Conservation (phyloP, 805 yeast genomes). For the Barnettozyma siamensis region DNA sequence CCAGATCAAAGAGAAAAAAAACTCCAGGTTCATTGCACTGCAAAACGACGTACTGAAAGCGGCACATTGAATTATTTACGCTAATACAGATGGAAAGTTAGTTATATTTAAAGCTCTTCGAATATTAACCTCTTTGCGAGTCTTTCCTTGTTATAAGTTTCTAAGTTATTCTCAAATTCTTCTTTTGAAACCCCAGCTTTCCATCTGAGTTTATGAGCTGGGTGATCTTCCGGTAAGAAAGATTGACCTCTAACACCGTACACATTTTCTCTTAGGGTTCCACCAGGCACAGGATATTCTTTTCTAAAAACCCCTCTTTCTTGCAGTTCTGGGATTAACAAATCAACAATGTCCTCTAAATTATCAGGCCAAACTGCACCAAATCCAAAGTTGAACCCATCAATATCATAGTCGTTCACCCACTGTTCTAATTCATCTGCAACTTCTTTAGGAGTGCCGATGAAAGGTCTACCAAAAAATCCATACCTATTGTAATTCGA, state of each 20-base stretch:
- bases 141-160: too few species aligned
- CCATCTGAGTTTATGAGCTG: constrained; percentile 17
- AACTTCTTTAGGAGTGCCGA: constrained; percentile 32
- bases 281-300: constrained; percentile 30
- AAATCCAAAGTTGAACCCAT: constrained; percentile 35
- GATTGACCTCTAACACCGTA: constrained; percentile 16
- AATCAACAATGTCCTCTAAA: constrained; percentile 34
- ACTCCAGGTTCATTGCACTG: too few species aligned
- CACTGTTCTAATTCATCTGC: constrained; percentile 34
- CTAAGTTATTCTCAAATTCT: constrained; percentile 19
- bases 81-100: too few species aligned
- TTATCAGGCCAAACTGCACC: constrained; percentile 32
- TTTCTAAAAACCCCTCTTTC: constrained; percentile 29
- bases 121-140: too few species aligned
- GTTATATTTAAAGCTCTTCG: too few species aligned
- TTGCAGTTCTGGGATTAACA: constrained; percentile 31
- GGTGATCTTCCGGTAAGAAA: constrained; percentile 15
- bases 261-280: constrained; percentile 32
- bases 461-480: constrained; percentile 19
- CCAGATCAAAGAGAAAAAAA: too few species aligned
- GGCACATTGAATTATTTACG: too few species aligned
- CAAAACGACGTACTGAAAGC: too few species aligned
- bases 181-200: constrained; percentile 20
- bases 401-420: constrained; percentile 34
- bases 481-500: background rate